Evolutionary conservation across 257 asterid species (phyloP).

Genomic region (Solanum arcanum): DNA sequence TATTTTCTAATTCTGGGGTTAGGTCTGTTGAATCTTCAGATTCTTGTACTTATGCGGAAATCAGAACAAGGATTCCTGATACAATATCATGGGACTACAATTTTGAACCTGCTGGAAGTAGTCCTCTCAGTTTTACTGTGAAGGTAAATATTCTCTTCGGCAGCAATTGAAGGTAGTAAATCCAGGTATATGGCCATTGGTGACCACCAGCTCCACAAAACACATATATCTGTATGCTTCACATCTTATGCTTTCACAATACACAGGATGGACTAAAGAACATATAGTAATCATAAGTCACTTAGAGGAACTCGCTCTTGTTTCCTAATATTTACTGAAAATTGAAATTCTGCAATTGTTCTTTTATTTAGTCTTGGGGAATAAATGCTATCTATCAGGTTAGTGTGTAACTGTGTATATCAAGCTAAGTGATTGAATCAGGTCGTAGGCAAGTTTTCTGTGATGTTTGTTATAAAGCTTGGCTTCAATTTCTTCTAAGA

Average conservation of each 20-base stretch:
- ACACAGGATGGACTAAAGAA: neutral
- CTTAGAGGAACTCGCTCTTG: neutral
- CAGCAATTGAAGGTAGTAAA: neutral
- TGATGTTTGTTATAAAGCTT: neutral
- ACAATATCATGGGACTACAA: conserved; percentile 96
- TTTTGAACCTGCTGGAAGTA: conserved; percentile 91
- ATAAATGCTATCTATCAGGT: neutral
- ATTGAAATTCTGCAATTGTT: neutral
- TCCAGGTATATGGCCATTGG: neutral
- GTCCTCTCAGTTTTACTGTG: conserved; percentile 81
- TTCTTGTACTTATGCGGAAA: conserved; percentile 80
- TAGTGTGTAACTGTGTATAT: neutral
- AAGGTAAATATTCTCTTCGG: conserved; percentile 36
- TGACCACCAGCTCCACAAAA: neutral
- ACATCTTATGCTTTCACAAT: neutral
- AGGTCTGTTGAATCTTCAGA: conserved; percentile 82
- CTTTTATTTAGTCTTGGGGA: neutral
- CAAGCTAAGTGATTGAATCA: neutral
- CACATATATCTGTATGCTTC: neutral
- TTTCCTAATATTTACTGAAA: neutral
- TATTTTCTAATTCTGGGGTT: neutral
- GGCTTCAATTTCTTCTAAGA: neutral
- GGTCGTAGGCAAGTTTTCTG: neutral
- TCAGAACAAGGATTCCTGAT: conserved; percentile 90
- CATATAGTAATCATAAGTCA: neutral